Percentiles rank a stretch among this genome's conserved stretches.
Evolutionary conservation across 1,284 basidiomycete species (phyloP).

Genomic region (Cutaneotrichosporon arboriforme): DNA sequence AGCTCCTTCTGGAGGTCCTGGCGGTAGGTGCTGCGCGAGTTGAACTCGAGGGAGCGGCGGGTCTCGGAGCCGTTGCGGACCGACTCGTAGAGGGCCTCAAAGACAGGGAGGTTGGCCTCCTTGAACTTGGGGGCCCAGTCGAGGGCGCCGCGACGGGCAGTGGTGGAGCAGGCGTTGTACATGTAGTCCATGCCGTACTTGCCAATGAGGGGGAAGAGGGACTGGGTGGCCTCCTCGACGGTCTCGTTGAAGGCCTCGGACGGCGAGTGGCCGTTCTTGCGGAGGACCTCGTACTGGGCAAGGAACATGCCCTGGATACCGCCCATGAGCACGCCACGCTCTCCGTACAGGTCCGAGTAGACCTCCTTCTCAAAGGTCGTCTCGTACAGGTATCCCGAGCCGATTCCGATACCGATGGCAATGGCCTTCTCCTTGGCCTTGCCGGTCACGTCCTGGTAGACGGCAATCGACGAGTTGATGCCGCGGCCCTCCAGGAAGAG

Average conservation of each 20-base stretch:
- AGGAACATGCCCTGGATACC: slow-evolving; percentile 99
- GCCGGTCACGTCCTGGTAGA: slow-evolving; percentile 80
- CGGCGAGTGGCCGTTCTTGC: slow-evolving; percentile 94
- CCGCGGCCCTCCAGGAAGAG: slow-evolving; percentile 99
- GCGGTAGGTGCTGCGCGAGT: slow-evolving; percentile 86
- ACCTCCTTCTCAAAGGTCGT: slow-evolving; percentile 99
- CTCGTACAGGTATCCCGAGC: slow-evolving; percentile 78
- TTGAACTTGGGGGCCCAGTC: slow-evolving; percentile 99
- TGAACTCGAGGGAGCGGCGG: slow-evolving; percentile 93
- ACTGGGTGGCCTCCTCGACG: slow-evolving; percentile 98
- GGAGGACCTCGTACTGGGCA: slow-evolving; percentile 96
- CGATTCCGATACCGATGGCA: slow-evolving; percentile 89
- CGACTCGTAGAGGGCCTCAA: slow-evolving; percentile 88
- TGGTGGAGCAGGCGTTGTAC: slow-evolving; percentile 98
- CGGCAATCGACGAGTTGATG: slow-evolving; percentile 52
- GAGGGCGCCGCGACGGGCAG: slow-evolving; percentile 93
- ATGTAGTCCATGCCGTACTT: slow-evolving; percentile 99
- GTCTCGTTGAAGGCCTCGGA: slow-evolving; percentile 99
- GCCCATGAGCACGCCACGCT: slow-evolving; percentile 99
- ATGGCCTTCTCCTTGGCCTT: slow-evolving; percentile 96
- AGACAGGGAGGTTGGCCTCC: slow-evolving; percentile 79
- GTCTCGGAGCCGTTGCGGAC: slow-evolving; percentile 95
- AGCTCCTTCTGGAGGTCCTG: slow-evolving; percentile 91
- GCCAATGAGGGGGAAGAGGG: slow-evolving; percentile 94
- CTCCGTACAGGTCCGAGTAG: slow-evolving; percentile 98